These are phyloP conservation scores for Imleria badia DNA, from an alignment of 768 basidiomycete genomes.

Conservation along the genomic window DNA sequence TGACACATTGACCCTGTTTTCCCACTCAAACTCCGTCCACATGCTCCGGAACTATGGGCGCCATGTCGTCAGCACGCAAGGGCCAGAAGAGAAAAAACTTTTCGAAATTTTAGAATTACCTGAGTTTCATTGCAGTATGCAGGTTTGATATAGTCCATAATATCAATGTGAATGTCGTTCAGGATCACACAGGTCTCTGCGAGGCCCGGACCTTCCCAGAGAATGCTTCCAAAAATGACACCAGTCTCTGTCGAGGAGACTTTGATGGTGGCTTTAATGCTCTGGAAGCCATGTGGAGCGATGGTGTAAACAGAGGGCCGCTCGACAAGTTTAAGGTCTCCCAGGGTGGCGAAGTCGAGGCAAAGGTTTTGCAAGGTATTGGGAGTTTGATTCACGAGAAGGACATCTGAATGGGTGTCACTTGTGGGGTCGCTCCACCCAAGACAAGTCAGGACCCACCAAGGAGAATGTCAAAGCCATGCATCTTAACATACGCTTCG, in stretches of 20 bases:
- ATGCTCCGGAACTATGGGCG: conserved; percentile 80
- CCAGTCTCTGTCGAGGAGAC: conserved; percentile 98
- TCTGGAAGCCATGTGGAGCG: conserved; percentile 96
- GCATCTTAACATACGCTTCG: conserved; percentile 96
- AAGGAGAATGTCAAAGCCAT: conserved; percentile 94
- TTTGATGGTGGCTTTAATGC: conserved; percentile 98
- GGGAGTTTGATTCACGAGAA: conserved; percentile 93
- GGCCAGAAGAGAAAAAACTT: neutral
- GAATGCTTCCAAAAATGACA: conserved; percentile 96
- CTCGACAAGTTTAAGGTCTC: conserved; percentile 96
- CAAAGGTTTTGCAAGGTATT: conserved; percentile 96
- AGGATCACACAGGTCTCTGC: conserved; percentile 90
- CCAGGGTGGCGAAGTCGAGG: conserved; percentile 95
- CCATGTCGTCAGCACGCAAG: conserved; percentile 3
- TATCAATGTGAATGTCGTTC: conserved; percentile 97
- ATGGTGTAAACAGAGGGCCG: conserved; percentile 92
- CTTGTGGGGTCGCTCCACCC: neutral
- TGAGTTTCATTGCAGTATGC: conserved; percentile 94
- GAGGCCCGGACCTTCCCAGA: conserved; percentile 90
- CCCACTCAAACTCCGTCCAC: conserved; percentile 99
- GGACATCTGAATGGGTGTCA: conserved; percentile 59
- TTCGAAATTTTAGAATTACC: conserved; percentile 40
- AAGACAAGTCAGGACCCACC: conserved; percentile 43
- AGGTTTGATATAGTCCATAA: conserved; percentile 54
- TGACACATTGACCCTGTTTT: conserved; percentile 96